Percentiles rank a stretch among this genome's conserved stretches.
phyloP scores from a whole-genome alignment of 176 grass and related monocot genomes.

The Lolium rigidum region DNA sequence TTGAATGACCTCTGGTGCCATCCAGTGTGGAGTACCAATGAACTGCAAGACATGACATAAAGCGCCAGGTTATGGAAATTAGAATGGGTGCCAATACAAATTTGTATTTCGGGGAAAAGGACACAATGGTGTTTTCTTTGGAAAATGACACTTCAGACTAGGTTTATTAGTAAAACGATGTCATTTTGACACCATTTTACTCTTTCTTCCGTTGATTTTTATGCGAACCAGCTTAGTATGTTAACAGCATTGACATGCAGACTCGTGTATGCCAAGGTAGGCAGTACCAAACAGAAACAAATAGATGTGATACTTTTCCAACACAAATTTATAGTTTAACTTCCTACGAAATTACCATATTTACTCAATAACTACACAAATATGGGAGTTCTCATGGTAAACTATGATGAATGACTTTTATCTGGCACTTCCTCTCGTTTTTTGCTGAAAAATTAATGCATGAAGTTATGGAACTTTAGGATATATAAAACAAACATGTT shows the following conservation, averaged over 20 bases:
- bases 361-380: conserved; percentile 27
- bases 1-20: conserved; percentile 99
- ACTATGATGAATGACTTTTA: conserved; percentile 10
- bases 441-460: conserved; percentile 10
- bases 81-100: background rate
- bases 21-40: conserved; percentile 99
- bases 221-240: background rate
- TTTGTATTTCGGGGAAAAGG: conserved; percentile 4
- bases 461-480: conserved; percentile 14
- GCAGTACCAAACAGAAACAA: background rate
- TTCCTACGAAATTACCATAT: background rate
- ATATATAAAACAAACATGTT: conserved; percentile 36
- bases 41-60: conserved; percentile 76
- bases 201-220: conserved; percentile 20
- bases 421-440: background rate
- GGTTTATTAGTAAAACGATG: conserved; percentile 3
- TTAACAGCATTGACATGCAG: conserved; percentile 27
- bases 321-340: background rate
- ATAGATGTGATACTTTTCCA: conserved; percentile 30
- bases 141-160: background rate
- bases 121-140: background rate
- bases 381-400: conserved; percentile 15
- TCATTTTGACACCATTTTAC: conserved; percentile 11
- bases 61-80: conserved; percentile 30
- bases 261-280: background rate